These are phyloP conservation scores for Gracilaria domingensis DNA, from an alignment of 23 red algal species.

Conservation along the genomic window DNA sequence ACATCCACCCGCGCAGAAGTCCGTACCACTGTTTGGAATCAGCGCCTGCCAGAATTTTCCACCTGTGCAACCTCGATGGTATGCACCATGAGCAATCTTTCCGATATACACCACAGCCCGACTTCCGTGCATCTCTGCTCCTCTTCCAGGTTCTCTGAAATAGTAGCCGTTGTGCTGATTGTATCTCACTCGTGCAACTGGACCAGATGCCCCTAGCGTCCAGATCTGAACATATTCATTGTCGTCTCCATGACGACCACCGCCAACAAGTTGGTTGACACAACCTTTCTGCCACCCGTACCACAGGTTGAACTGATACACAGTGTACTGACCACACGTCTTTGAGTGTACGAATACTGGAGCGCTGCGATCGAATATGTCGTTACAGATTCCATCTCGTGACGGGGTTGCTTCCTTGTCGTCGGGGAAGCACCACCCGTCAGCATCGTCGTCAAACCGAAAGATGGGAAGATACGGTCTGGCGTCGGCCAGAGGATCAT, in stretches of 20 bases:
- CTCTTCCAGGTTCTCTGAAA: conserved; percentile 12
- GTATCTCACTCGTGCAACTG: conserved; percentile 3
- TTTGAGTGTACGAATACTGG: conserved; percentile 1
- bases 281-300: conserved; percentile 28
- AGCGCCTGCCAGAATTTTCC: not conserved
- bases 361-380: not conserved
- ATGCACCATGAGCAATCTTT: conserved; percentile 33
- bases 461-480: conserved; percentile 25
- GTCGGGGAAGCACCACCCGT: conserved; percentile 29
- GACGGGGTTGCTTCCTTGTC: conserved; percentile 18
- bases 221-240: conserved; percentile 49
- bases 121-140: not conserved
- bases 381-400: conserved; percentile 8
- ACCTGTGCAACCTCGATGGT: conserved; percentile 16
- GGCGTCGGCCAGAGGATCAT: not conserved
- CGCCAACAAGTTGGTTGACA: not conserved
- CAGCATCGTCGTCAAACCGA: conserved; percentile 46
- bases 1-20: conserved; percentile 18
- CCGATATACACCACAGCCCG: conserved; percentile 35
- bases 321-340: conserved; percentile 1
- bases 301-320: conserved; percentile 50
- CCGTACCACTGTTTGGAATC: conserved; percentile 4
- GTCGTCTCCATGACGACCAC: conserved; percentile 31
- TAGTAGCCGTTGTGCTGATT: conserved; percentile 46
- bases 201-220: not conserved